Base-by-base conservation (phyloP, 345 rosid genomes). In the Psidium friedrichsthalianum region DNA sequence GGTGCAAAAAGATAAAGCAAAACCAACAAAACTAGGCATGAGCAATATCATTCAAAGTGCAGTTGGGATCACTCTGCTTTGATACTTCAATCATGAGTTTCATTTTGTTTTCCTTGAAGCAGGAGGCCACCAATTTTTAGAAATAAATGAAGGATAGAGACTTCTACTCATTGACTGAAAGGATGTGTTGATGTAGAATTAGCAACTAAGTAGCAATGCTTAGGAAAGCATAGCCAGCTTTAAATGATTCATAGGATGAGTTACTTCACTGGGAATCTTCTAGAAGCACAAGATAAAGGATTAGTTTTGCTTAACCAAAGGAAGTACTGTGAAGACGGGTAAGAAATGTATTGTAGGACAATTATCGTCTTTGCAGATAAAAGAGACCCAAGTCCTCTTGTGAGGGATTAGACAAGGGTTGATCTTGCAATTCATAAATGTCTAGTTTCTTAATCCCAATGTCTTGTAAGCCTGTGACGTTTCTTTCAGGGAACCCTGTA, bases 1-100 rank as follows among this genome's bases (percentile, higher is more conserved):
- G 91, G 92, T 86, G 89, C 91, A 81, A 84, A 86, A 87, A 14
- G 89, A 93, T 82, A 89, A 90, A 87, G 84, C 82, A 78, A 84
- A 94, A 87, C 24, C 51, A 54, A 69, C 29, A 21, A 83, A 86
- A 83, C 57, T 87, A 51, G 91, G 94, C 92, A 90, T 0, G 25
- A 69, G 78, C 10, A 69, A 36, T 69, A 36, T 69, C 47, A 69
- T 69, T 21, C 14, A 1, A 36, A 69, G 47, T 69, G 80, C 47
- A 69, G 40, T 69, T 36, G 7, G 47, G 47, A 36, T 36, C 47
- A 18, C 80, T 36, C 25, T 36, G 32, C 84, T 85, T 5, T 27
- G 59, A 44, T 13, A 51, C 25, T 78, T 51, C 32, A 54, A 81
- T 59, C 76, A 11, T 18, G 58, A 85, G 42, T n/a, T 82, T 82